Conservation (phyloP, 495 filamentous ascomycete species). For the Aspergillus hancockii region DNA sequence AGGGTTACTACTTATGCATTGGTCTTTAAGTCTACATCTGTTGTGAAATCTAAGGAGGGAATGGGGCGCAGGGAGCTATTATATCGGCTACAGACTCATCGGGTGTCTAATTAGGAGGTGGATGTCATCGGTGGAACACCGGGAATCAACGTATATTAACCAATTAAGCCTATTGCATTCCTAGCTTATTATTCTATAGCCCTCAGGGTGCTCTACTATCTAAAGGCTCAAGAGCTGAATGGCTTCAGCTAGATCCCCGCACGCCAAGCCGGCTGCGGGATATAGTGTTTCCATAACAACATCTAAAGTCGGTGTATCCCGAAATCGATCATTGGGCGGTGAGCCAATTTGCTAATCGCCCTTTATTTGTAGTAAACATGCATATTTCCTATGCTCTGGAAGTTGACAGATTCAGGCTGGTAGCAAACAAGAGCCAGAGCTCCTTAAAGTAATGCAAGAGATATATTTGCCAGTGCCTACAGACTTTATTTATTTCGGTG, state of each 20-base stretch:
- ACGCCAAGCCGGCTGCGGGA: not conserved
- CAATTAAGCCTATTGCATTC: not conserved
- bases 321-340: too few species aligned
- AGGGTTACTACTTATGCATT: too few species aligned
- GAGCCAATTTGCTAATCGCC: too few species aligned
- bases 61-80: not conserved
- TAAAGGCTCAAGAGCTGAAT: not conserved
- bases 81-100: not conserved
- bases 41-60: not conserved
- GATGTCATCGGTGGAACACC: not conserved
- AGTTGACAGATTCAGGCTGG: too few species aligned
- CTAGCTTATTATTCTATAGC: not conserved
- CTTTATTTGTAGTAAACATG: too few species aligned
- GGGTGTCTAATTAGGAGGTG: not conserved
- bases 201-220: not conserved
- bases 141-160: not conserved
- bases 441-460: too few species aligned
- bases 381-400: too few species aligned
- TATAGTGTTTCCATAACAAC: slow-evolving; percentile 1
- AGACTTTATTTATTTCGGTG: too few species aligned
- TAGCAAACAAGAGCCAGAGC: too few species aligned
- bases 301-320: too few species aligned
- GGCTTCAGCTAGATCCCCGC: not conserved
- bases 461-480: too few species aligned
- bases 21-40: too few species aligned